Percentiles rank a stretch among this genome's conserved stretches.
phyloP scores from a whole-genome alignment of 1,284 basidiomycete genomes.

The Phaffia rhodozyma region DNA sequence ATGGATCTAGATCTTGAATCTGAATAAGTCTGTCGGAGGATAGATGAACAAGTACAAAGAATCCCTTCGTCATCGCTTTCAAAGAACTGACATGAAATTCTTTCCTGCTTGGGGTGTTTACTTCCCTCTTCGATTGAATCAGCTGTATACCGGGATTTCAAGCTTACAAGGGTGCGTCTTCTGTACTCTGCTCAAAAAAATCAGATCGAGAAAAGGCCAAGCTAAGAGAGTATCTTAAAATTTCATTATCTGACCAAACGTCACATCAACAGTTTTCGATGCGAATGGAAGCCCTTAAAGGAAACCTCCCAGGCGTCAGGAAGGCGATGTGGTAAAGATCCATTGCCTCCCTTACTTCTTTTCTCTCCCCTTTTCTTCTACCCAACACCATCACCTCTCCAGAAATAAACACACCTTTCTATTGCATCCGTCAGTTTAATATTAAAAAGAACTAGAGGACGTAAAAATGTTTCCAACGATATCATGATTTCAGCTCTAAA shows the following conservation, averaged over 20 bases:
- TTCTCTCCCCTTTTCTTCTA: background rate
- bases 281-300: constrained; percentile 60
- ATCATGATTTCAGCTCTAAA: no score
- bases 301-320: constrained; percentile 69
- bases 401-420: no score
- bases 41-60: background rate
- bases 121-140: constrained; percentile 3
- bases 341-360: no score
- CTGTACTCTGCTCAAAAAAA: background rate
- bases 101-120: no score
- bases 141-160: constrained; percentile 70
- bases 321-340: constrained; percentile 72
- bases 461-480: no score
- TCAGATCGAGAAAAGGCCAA: background rate
- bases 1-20: background rate
- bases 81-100: background rate
- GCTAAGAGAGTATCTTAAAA: background rate
- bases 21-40: no score
- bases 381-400: no score
- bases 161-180: constrained; percentile 11
- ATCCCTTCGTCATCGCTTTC: background rate
- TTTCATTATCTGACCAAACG: background rate
- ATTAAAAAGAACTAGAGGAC: no score
- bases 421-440: no score
- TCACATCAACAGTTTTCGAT: background rate